These are phyloP conservation scores for Penicillium macrosclerotiorum DNA, from an alignment of 495 filamentous ascomycete genomes.

Conservation along the genomic window DNA sequence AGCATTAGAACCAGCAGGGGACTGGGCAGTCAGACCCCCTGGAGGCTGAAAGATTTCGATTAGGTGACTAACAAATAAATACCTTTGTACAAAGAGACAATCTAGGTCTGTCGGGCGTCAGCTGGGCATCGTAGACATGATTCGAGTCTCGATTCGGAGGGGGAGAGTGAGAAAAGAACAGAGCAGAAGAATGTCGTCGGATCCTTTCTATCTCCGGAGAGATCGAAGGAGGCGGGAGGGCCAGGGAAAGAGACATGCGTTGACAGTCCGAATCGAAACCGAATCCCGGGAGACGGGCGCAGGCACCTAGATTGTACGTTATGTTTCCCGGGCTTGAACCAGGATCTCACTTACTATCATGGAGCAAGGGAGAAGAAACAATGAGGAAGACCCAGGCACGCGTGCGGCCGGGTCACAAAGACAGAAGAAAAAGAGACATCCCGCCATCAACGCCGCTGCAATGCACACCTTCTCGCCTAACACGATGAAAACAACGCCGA, in stretches of 20 bases:
- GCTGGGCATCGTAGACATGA: background rate
- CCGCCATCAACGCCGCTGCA: too few species aligned
- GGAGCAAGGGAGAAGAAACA: background rate
- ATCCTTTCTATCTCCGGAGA: background rate
- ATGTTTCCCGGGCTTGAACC: too few species aligned
- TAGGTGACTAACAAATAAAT: constrained; percentile 14
- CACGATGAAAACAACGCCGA: constrained; percentile 2
- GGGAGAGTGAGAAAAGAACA: background rate
- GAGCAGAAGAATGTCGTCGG: background rate
- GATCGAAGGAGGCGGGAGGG: background rate
- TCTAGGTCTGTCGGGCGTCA: background rate
- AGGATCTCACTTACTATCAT: background rate
- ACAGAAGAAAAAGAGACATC: too few species aligned
- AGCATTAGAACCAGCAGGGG: constrained; percentile 6
- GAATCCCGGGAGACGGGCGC: background rate
- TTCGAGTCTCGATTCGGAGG: too few species aligned
- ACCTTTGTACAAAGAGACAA: constrained; percentile 7
- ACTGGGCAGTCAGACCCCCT: background rate
- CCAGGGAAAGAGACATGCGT: background rate
- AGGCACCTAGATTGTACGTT: constrained; percentile 4
- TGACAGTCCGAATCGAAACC: background rate
- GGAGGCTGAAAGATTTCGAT: constrained; percentile 4
- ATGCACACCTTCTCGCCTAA: too few species aligned
- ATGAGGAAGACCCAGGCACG: background rate
- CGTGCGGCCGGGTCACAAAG: background rate